Evolutionary conservation across 176 grass and related monocot species (phyloP).

Genomic region (Oryza glaberrima): DNA sequence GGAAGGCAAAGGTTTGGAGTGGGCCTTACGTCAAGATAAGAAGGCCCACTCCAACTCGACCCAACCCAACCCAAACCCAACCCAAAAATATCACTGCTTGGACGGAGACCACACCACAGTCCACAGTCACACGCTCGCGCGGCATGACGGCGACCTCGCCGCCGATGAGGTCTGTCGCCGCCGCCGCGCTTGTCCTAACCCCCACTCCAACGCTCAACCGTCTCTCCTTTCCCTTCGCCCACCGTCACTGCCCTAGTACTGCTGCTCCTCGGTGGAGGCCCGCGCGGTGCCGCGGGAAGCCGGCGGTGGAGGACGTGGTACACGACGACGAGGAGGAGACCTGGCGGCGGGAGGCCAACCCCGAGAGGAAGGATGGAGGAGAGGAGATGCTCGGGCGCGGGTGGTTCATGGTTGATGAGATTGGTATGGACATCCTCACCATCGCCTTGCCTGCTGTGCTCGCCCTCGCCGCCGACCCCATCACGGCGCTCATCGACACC

Average conservation of each 20-base stretch:
- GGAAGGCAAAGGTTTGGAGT: too few species aligned
- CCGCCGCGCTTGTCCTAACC: not conserved
- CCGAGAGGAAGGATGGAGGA: not conserved
- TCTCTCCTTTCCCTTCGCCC: not conserved
- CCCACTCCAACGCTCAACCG: not conserved
- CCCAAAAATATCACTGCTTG: too few species aligned
- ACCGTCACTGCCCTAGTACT: too few species aligned
- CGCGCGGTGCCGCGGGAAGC: conserved; percentile 39
- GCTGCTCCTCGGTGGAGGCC: conserved; percentile 1
- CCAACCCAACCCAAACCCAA: too few species aligned
- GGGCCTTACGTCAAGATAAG: too few species aligned
- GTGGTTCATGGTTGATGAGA: conserved; percentile 44
- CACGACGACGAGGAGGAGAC: conserved; percentile 18
- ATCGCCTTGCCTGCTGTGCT: conserved; percentile 60
- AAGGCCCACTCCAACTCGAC: too few species aligned
- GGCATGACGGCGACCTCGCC: conserved; percentile 31
- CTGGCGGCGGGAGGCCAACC: not conserved
- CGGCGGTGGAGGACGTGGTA: conserved; percentile 16
- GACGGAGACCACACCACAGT: too few species aligned
- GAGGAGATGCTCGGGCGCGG: too few species aligned
- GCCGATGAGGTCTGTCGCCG: conserved; percentile 38
- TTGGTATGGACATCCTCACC: conserved; percentile 50
- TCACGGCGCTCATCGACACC: conserved; percentile 70
- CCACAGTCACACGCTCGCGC: too few species aligned
- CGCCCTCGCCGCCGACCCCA: conserved; percentile 69